Evolutionary conservation across 495 filamentous ascomycete genomes (phyloP), one percentile per base, ranked within the genome.

Genomic region (Gamarada debralockiae): DNA sequence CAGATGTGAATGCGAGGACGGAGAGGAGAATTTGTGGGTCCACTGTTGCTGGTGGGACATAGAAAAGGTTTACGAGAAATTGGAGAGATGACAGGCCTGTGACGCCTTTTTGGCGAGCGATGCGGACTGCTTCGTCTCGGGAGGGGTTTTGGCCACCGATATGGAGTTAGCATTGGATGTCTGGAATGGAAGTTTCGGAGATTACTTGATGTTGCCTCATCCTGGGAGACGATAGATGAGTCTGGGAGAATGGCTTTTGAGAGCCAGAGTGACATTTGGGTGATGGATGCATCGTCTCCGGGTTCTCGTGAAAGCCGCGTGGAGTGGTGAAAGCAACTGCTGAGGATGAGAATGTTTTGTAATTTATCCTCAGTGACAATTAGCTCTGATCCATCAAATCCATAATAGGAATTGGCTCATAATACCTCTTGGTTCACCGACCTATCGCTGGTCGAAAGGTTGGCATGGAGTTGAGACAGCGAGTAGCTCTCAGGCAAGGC

Each of bases 1-100:
- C 1, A 34, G 77, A 73, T 3, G 75, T 74, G 64, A 77, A 85
- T 33, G 69, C 67, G 13, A 69, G 48, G 17, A 76, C 24, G 17
- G 67, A 66, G 53, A 71, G 57, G 1, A 75, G 62, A 18, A 59
- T 47, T 21, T 62, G 25, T 5, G 56, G 33, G 14, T 21, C 13
- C 7, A 37, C 18, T 24, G 24, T 9, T 9, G 4, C 7, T 3
- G n/a, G 38, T 1, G 55, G 12, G 4, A 14, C 20, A 7, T 46
- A 21, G 9, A 64, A 48, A n/a, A 75, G 25, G 15, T 64, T 64
- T 47, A 69, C 44, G 0, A 73, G 61, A 14, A 48, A 15, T 15
- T 62, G 36, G 3, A 64, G 25, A 33, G 52, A 22, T 10, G 51
- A 48, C 9, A 46, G 36, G 15, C 48, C 38, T 1, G 55, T 49